Conservation (phyloP, 164 flowering plant species). For the Paratinospora sagittata region DNA sequence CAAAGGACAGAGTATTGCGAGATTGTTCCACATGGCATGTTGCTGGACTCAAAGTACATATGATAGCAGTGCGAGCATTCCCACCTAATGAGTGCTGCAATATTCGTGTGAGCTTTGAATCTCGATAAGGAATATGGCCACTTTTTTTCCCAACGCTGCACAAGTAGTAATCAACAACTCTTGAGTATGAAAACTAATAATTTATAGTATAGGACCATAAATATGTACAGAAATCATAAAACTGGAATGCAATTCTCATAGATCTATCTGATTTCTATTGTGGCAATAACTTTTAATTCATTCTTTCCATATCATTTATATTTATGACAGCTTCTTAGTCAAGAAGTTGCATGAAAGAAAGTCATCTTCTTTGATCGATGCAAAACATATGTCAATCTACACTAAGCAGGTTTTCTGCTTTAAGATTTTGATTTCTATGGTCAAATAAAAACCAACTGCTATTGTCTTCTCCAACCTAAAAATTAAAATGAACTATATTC, state of each 20-base stretch:
- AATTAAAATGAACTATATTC: too few relatives aligned
- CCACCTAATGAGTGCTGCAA: conserved; percentile 98
- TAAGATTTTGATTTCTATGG: too few relatives aligned
- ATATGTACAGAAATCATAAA: background rate
- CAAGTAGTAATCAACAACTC: conserved; percentile 1
- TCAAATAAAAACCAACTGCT: too few relatives aligned
- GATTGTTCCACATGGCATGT: conserved; percentile 88
- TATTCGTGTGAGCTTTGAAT: conserved; percentile 96
- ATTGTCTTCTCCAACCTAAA: too few relatives aligned
- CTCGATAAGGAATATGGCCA: conserved; percentile 91
- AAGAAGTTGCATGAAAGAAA: background rate
- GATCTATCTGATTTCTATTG: too few relatives aligned
- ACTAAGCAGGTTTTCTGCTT: background rate
- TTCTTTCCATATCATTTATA: too few relatives aligned
- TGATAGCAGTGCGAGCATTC: conserved; percentile 97
- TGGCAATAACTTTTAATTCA: too few relatives aligned
- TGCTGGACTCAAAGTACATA: conserved; percentile 97
- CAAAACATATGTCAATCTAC: too few relatives aligned
- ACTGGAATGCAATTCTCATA: background rate
- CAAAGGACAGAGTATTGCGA: conserved; percentile 88
- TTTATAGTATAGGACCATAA: background rate
- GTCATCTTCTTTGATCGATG: too few relatives aligned
- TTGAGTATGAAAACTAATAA: background rate
- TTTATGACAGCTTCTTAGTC: background rate
- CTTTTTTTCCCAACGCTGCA: conserved; percentile 85